Conservation (phyloP, 345 rosid genomes). For the Eucalyptus albens region DNA sequence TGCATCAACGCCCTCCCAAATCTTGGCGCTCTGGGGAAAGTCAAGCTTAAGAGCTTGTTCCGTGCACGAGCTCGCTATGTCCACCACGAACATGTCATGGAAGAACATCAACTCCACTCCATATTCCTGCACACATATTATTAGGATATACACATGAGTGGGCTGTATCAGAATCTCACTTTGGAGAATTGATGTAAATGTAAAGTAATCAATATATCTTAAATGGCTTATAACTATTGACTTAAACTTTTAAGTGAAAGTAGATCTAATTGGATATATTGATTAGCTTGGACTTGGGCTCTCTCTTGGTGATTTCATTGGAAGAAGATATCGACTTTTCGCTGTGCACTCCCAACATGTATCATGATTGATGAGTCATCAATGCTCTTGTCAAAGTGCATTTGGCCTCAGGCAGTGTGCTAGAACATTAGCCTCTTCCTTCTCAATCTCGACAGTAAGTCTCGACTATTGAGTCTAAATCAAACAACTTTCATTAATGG, state of each 20-base stretch:
- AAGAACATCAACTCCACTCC: not conserved
- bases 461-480: slow-evolving; percentile 10
- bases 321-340: no score
- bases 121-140: not conserved
- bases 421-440: slow-evolving; percentile 36
- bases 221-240: no score
- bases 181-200: no score
- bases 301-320: no score
- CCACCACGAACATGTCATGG: slow-evolving; percentile 72
- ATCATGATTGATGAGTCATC: no score
- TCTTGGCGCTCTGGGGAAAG: slow-evolving; percentile 26
- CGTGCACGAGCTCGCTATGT: slow-evolving; percentile 9
- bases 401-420: slow-evolving; percentile 5
- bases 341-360: accelerated
- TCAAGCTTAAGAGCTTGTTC: slow-evolving; percentile 38
- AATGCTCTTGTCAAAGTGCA: not conserved
- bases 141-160: no score
- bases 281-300: accelerated
- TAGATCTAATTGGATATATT: no score
- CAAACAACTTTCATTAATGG: not conserved
- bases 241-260: no score
- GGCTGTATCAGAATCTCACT: accelerated
- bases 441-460: slow-evolving; percentile 6
- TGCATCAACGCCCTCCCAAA: slow-evolving; percentile 46
- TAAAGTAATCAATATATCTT: no score